Evolutionary conservation across 192 early-diverging fungal species (phyloP).

Genomic region (Backusella parvicylindrica): DNA sequence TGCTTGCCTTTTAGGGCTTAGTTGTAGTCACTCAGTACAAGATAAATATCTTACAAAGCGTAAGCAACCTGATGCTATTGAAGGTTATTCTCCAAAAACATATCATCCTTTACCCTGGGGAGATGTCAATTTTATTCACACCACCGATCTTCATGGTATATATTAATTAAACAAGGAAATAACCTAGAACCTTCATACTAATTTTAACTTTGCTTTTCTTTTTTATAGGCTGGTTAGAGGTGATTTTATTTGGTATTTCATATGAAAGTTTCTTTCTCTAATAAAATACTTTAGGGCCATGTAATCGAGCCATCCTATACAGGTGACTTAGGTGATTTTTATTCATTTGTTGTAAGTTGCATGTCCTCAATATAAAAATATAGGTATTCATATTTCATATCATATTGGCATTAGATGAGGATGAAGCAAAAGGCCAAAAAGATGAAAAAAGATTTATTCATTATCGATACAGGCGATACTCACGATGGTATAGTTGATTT

Average conservation of each 20-base stretch:
- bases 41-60: conserved; percentile 13
- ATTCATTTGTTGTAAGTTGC: conserved; percentile 40
- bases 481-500: conserved; percentile 34
- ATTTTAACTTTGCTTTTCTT: background rate
- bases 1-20: background rate
- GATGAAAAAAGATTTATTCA: conserved; percentile 47
- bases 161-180: background rate
- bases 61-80: conserved; percentile 21
- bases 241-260: background rate
- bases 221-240: conserved; percentile 23
- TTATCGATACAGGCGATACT: conserved; percentile 49
- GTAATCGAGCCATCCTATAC: conserved; percentile 34
- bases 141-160: conserved; percentile 39
- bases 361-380: background rate
- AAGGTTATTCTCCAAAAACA: conserved; percentile 7
- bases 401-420: conserved; percentile 21
- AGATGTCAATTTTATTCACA: conserved; percentile 49
- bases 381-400: background rate
- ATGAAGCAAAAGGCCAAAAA: conserved; percentile 45
- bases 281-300: conserved; percentile 16
- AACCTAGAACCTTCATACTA: background rate
- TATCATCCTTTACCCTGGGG: conserved; percentile 41
- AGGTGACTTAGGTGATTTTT: conserved; percentile 53
- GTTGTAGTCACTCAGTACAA: background rate
- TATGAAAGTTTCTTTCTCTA: background rate